These are phyloP conservation scores for Salix dunnii DNA, from an alignment of 345 rosid species.

Conservation along the genomic window DNA sequence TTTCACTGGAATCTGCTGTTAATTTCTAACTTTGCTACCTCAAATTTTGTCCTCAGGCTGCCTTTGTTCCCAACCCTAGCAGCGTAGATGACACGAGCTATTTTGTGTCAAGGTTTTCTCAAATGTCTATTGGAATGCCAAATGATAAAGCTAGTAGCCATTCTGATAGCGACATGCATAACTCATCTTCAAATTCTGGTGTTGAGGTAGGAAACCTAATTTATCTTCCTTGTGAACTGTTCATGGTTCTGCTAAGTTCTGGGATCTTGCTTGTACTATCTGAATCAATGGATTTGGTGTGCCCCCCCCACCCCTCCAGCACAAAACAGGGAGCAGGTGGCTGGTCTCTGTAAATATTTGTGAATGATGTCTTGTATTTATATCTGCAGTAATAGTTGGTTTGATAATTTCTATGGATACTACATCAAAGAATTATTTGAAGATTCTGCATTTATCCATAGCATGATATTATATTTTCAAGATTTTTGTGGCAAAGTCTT, in stretches of 20 bases:
- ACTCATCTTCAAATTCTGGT: slow-evolving; percentile 42
- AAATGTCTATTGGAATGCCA: slow-evolving; percentile 28
- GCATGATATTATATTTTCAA: no score
- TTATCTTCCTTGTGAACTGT: not conserved
- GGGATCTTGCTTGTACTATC: not conserved
- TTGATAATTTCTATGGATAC: no score
- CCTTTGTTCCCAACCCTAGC: slow-evolving; percentile 67
- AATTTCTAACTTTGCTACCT: not conserved
- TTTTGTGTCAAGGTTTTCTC: slow-evolving; percentile 58
- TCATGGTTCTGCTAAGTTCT: not conserved
- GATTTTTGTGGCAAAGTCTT: no score
- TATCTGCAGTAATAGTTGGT: no score
- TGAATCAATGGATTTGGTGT: no score
- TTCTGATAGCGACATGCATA: slow-evolving; percentile 32
- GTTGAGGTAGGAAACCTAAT: slow-evolving; percentile 43
- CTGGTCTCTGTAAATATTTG: no score
- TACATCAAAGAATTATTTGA: no score
- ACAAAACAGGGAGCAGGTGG: no score
- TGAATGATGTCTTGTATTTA: no score
- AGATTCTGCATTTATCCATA: no score
- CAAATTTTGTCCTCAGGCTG: slow-evolving; percentile 45
- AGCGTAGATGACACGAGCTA: slow-evolving; percentile 73
- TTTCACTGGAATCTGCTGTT: not conserved
- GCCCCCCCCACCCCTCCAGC: no score
- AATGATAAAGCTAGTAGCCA: slow-evolving; percentile 41